phyloP scores from a whole-genome alignment of 352 stramenopile species.

The Pythium phragmitis region DNA sequence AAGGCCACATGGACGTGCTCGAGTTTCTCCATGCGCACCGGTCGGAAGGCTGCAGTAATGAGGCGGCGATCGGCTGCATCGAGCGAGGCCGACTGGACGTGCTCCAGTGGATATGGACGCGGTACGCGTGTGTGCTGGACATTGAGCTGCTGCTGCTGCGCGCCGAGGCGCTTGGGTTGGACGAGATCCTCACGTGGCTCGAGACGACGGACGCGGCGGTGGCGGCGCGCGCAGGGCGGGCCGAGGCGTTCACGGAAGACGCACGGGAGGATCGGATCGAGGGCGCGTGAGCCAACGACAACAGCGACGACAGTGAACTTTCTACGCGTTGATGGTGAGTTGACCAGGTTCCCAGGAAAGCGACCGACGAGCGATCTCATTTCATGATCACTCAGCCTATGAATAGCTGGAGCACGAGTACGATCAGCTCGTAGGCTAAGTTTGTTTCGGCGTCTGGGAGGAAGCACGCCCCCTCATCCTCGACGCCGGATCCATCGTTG shows the following conservation, averaged over 20 bases:
- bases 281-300: background rate
- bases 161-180: constrained; percentile 8
- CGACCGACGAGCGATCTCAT: background rate
- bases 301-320: background rate
- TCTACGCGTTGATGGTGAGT: background rate
- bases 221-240: background rate
- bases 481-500: constrained; percentile 5
- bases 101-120: constrained; percentile 26
- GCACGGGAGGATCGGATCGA: background rate
- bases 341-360: background rate
- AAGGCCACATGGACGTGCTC: constrained; percentile 30
- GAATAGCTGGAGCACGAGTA: background rate
- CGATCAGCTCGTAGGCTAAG: background rate
- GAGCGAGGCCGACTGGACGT: constrained; percentile 24
- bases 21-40: constrained; percentile 28
- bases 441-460: background rate
- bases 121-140: constrained; percentile 22
- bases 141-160: constrained; percentile 12
- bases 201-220: constrained; percentile 6
- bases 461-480: background rate
- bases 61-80: constrained; percentile 23
- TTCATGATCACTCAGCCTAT: constrained; percentile 21
- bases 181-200: constrained; percentile 21
- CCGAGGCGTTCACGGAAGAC: no score
- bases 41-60: constrained; percentile 25